Evolutionary conservation across 305 asterid species (phyloP), one percentile per base, ranked within the genome.

Genomic region (Plantago coronopus): DNA sequence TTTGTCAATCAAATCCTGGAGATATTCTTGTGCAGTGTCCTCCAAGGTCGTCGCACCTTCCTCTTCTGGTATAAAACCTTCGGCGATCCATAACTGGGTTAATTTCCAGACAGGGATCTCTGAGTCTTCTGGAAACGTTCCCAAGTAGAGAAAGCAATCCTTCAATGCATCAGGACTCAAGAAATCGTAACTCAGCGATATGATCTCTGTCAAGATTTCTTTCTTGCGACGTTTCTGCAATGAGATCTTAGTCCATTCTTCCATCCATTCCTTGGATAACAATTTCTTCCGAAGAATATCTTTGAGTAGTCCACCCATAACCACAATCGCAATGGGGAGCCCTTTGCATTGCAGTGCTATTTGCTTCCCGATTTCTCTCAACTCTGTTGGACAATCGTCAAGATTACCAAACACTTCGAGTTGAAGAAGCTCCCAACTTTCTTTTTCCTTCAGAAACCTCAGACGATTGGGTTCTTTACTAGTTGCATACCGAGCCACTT

Each of bases 351-450:
- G 63, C 0, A 8, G 3, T 20, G 79, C 72, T 54, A 78, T 69
- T 1, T 22, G 1, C 15, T 20, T 2, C 3, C 83, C 76, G 7
- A 25, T 29, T 3, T 0, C 34, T 34, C 15, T 8, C 70, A 78
- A 46, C 17, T 69, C 46, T 0, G 0, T 5, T 1, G 72, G 66
- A 48, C 72, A 69, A 0, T 37, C 47, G 4, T 43, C 47, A 0
- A 42, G 18, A 14, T 57, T 57, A 31, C 59, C 61, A 4, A 72
- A 78, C 17, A 68, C 72, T 45, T 75, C 72, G 27, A 60, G 59
- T 54, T 59, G 72, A 23, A 78, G 76, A 4, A 78, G 73, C 57
- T 59, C 16, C 81, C 78, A 78, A 23, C 83, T 63, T 29, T 78
- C 78, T 0, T 66, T 59, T 0, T 16, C 5, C 1, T 54, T 56